A percentile compares a stretch with the other conserved stretches of the same genome.
phyloP scores from a whole-genome alignment of 495 filamentous ascomycete genomes.

The Chlorociboria aeruginascens region DNA sequence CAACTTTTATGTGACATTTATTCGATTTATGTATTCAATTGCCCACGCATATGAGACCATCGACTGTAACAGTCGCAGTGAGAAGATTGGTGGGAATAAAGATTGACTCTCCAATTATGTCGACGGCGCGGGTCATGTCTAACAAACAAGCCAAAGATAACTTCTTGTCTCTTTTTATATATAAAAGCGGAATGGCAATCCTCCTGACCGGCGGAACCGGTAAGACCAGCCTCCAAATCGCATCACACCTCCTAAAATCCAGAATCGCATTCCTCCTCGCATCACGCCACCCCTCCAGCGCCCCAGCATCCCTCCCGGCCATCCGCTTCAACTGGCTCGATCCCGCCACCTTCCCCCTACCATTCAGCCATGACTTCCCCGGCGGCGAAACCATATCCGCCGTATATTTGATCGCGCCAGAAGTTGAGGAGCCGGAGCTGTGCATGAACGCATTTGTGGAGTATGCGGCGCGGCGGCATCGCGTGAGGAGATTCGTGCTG shows the following conservation, averaged over 20 bases:
- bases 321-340: constrained; percentile 37
- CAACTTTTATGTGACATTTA: too few relatives aligned
- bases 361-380: constrained; percentile 18
- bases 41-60: too few relatives aligned
- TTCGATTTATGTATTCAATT: too few relatives aligned
- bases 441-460: constrained; percentile 30
- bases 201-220: constrained; percentile 38
- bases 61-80: too few relatives aligned
- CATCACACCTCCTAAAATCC: constrained; percentile 21
- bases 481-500: constrained; percentile 31
- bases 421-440: constrained; percentile 19
- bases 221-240: constrained; percentile 30
- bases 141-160: too few relatives aligned
- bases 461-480: constrained; percentile 17
- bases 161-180: too few relatives aligned
- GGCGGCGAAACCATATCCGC: constrained; percentile 16
- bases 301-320: constrained; percentile 8
- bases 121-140: too few relatives aligned
- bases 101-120: too few relatives aligned
- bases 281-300: constrained; percentile 18
- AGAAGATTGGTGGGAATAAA: too few relatives aligned
- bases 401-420: constrained; percentile 27
- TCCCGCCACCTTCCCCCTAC: constrained; percentile 25
- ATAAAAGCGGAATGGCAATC: constrained; percentile 21
- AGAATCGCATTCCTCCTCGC: constrained; percentile 26